A percentile compares a stretch with the other conserved stretches of the same genome.
phyloP scores from a whole-genome alignment of 2,329 filamentous ascomycete species.

The Tolypocladium guangdongense region DNA sequence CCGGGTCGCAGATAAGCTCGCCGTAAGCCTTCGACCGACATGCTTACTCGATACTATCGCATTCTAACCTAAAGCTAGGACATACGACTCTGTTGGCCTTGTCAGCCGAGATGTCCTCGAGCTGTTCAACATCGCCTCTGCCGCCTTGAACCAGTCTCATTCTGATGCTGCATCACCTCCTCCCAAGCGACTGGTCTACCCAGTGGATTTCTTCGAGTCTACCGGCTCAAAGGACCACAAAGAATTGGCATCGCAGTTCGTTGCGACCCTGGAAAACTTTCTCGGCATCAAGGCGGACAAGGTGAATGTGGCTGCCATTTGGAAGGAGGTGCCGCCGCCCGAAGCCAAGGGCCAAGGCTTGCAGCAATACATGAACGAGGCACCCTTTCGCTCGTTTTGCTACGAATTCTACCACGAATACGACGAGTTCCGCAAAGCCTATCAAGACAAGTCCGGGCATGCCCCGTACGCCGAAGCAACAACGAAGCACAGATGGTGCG shows the following conservation, averaged over 20 bases:
- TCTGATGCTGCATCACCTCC: background rate
- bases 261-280: conserved; percentile 12
- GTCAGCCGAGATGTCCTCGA: conserved; percentile 14
- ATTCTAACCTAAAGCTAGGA: conserved; percentile 2
- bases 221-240: conserved; percentile 3
- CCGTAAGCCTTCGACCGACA: conserved; percentile 7
- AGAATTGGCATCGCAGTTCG: conserved; percentile 10
- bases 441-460: conserved; percentile 10
- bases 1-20: conserved; percentile 7
- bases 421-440: conserved; percentile 15
- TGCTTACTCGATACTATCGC: too few species aligned
- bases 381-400: conserved; percentile 18
- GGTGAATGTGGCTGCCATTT: conserved; percentile 9
- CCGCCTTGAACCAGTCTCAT: conserved; percentile 6
- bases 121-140: conserved; percentile 10
- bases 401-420: conserved; percentile 22
- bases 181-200: conserved; percentile 14
- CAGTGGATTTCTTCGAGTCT: conserved; percentile 11
- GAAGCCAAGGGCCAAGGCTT: conserved; percentile 12
- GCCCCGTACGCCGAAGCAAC: conserved; percentile 18
- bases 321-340: conserved; percentile 11
- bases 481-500: conserved; percentile 18
- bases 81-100: conserved; percentile 11
- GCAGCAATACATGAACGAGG: conserved; percentile 17
- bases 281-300: conserved; percentile 8